These are phyloP conservation scores for Skeletonema tropicum DNA, from an alignment of 108 stramenopile species.

Conservation along the genomic window DNA sequence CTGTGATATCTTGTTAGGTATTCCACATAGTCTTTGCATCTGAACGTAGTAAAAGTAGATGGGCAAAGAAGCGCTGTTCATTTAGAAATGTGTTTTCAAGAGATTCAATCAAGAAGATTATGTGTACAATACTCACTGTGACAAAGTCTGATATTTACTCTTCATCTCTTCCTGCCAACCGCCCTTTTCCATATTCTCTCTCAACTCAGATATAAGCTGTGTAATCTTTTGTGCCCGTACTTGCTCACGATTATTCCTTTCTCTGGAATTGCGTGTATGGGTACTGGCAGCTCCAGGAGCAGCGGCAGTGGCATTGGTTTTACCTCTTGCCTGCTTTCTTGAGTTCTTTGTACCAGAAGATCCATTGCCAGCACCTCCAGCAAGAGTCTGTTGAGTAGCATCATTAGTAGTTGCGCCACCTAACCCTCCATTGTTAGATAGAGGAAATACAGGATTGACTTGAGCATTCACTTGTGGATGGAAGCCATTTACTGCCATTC, in stretches of 20 bases:
- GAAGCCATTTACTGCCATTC: slow-evolving; percentile 71
- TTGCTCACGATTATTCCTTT: slow-evolving; percentile 76
- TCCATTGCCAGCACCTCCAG: slow-evolving; percentile 13
- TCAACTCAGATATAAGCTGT: slow-evolving; percentile 72
- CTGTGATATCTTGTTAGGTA: slow-evolving; percentile 63
- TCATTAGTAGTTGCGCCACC: slow-evolving; percentile 6
- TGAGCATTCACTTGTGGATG: slow-evolving; percentile 68
- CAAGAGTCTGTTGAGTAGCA: slow-evolving; percentile 7
- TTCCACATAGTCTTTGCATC: slow-evolving; percentile 78
- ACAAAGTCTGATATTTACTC: slow-evolving; percentile 85
- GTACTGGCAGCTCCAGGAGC: slow-evolving; percentile 47
- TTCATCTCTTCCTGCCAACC: slow-evolving; percentile 81
- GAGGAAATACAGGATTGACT: slow-evolving; percentile 42
- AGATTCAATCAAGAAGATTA: neutral
- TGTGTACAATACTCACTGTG: slow-evolving; percentile 61
- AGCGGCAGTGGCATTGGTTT: neutral
- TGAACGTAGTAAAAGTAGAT: slow-evolving; percentile 16
- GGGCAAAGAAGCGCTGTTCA: neutral
- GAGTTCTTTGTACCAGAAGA: neutral
- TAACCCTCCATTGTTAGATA: slow-evolving; percentile 1
- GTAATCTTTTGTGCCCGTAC: slow-evolving; percentile 80
- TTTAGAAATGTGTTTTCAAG: neutral
- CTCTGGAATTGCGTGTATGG: slow-evolving; percentile 25
- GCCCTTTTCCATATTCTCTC: slow-evolving; percentile 72
- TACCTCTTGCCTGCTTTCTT: neutral